A percentile compares a stretch with the other conserved stretches of the same genome.
phyloP scores from a whole-genome alignment of 2,329 filamentous ascomycete species.

The Colletotrichum godetiae region DNA sequence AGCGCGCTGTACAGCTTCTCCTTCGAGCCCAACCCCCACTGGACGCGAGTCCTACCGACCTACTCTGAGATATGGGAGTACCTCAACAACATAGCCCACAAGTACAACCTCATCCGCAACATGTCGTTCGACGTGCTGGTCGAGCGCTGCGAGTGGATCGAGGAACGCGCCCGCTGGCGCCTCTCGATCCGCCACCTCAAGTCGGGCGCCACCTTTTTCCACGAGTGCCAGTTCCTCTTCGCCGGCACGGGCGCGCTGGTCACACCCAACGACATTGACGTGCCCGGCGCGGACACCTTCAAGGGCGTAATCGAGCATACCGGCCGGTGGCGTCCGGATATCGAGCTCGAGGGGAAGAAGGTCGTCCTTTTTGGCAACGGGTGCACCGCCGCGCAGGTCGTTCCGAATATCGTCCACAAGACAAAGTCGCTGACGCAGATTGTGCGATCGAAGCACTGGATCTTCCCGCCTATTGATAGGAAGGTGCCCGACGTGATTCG shows the following conservation, averaged over 20 bases:
- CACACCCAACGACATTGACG: conserved; percentile 49
- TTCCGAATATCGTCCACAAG: conserved; percentile 54
- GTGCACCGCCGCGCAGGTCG: conserved; percentile 64
- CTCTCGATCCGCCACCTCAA: conserved; percentile 42
- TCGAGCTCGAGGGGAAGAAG: conserved; percentile 58
- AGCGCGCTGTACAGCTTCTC: conserved; percentile 71
- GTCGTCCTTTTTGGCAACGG: conserved; percentile 67
- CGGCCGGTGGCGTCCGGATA: conserved; percentile 63
- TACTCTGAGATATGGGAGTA: conserved; percentile 68
- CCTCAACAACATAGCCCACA: conserved; percentile 61
- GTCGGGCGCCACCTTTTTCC: conserved; percentile 39
- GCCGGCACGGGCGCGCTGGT: conserved; percentile 47
- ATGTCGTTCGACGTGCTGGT: conserved; percentile 52
- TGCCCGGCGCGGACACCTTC: conserved; percentile 62
- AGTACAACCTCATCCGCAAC: conserved; percentile 52
- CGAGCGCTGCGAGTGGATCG: conserved; percentile 51
- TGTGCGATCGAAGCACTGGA: conserved; percentile 55
- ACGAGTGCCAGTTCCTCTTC: conserved; percentile 55
- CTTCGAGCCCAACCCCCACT: conserved; percentile 70
- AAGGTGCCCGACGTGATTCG: conserved; percentile 35
- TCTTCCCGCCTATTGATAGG: conserved; percentile 47
- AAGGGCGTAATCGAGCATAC: conserved; percentile 66
- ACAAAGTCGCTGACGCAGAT: conserved; percentile 48
- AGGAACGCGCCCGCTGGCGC: conserved; percentile 48
- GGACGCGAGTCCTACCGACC: conserved; percentile 67